phyloP scores from a whole-genome alignment of 2,329 filamentous ascomycete genomes.

The Talaromyces sp. region DNA sequence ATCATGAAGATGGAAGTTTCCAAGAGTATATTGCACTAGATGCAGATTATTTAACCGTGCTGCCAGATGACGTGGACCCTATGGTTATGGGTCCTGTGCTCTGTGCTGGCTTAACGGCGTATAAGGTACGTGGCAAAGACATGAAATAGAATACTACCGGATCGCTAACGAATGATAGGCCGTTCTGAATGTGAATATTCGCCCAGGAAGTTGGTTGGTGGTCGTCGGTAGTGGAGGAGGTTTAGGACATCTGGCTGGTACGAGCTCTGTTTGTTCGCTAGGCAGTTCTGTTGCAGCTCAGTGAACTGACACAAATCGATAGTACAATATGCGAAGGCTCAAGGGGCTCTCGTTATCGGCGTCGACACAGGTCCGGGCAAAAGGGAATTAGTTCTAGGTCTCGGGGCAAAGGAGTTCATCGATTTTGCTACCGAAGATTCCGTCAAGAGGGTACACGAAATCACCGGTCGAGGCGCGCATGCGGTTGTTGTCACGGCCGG shows the following conservation, averaged over 20 bases:
- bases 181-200: slow-evolving; percentile 38
- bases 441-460: slow-evolving; percentile 29
- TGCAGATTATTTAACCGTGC: slow-evolving; percentile 40
- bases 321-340: slow-evolving; percentile 43
- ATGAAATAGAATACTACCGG: too few species aligned
- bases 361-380: slow-evolving; percentile 40
- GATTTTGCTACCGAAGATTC: slow-evolving; percentile 36
- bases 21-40: slow-evolving; percentile 43
- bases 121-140: too few species aligned
- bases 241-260: slow-evolving; percentile 42
- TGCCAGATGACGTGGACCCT: slow-evolving; percentile 42
- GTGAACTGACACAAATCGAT: too few species aligned
- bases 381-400: slow-evolving; percentile 32
- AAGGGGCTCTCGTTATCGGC: slow-evolving; percentile 40
- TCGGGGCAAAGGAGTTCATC: slow-evolving; percentile 39
- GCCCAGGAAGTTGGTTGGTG: slow-evolving; percentile 38
- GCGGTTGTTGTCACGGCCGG: slow-evolving; percentile 42
- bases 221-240: slow-evolving; percentile 45
- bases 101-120: slow-evolving; percentile 44
- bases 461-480: slow-evolving; percentile 38
- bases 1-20: slow-evolving; percentile 45
- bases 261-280: slow-evolving; percentile 10
- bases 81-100: slow-evolving; percentile 39
- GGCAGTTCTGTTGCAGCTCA: too few species aligned
- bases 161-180: too few species aligned